These are phyloP conservation scores for Gynandropsis gynandra DNA, from an alignment of 345 rosid genomes.

Conservation along the genomic window DNA sequence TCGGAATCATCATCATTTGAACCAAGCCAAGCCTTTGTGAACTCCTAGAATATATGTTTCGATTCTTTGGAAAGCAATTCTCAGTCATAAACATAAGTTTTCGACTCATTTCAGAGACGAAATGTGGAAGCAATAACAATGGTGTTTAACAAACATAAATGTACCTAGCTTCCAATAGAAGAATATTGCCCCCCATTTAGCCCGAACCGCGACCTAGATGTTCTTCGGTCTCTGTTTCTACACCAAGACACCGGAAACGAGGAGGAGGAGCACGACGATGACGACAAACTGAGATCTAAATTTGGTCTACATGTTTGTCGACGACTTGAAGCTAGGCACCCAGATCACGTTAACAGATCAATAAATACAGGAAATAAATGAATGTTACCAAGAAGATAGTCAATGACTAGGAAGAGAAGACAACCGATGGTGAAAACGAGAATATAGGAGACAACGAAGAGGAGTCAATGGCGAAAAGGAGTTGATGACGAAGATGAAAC, in stretches of 20 bases:
- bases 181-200: slow-evolving; percentile 93
- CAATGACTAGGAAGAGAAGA: too few relatives aligned
- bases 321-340: slow-evolving; percentile 13
- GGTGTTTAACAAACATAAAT: slow-evolving; percentile 12
- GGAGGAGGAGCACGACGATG: slow-evolving; percentile 32
- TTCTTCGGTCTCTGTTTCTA: slow-evolving; percentile 69
- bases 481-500: too few relatives aligned
- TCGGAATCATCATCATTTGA: slow-evolving; percentile 35
- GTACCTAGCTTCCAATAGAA: slow-evolving; percentile 95
- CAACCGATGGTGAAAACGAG: too few relatives aligned
- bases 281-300: slow-evolving; percentile 50
- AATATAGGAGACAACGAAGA: too few relatives aligned
- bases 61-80: slow-evolving; percentile 82
- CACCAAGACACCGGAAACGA: slow-evolving; percentile 37
- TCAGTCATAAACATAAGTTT: slow-evolving; percentile 27
- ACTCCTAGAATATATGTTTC: slow-evolving; percentile 80
- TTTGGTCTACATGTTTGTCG: slow-evolving; percentile 36
- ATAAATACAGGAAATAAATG: too few relatives aligned
- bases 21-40: slow-evolving; percentile 60
- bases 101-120: slow-evolving; percentile 7
- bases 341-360: too few relatives aligned
- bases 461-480: too few relatives aligned
- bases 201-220: slow-evolving; percentile 78
- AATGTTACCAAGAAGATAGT: too few relatives aligned
- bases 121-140: slow-evolving; percentile 8